phyloP scores from a whole-genome alignment of 805 yeast species.

The Limtongia smithiae region DNA sequence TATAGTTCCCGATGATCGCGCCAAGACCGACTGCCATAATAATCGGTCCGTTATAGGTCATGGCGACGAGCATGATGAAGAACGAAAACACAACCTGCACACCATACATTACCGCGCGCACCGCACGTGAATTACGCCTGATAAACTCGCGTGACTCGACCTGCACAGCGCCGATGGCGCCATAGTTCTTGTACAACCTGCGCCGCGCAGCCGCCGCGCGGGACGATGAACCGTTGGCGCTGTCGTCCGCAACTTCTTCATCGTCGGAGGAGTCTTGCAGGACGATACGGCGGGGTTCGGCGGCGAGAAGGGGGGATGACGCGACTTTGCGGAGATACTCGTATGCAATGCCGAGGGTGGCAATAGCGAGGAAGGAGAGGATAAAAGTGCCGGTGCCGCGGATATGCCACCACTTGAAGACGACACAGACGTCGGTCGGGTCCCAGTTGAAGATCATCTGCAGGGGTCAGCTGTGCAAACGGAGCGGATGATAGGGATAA shows the following conservation, averaged over 20 bases:
- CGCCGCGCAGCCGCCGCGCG: no score
- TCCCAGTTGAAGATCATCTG: conserved; percentile 75
- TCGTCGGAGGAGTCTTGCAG: not conserved
- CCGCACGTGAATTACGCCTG: not conserved
- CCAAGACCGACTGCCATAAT: conserved; percentile 71
- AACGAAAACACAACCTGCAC: conserved; percentile 67
- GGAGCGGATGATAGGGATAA: not conserved
- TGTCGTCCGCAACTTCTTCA: not conserved
- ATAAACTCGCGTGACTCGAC: not conserved
- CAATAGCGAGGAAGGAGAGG: conserved; percentile 50
- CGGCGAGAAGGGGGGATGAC: not conserved
- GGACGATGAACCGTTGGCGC: not conserved
- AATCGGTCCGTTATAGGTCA: conserved; percentile 66
- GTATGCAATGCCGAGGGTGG: conserved; percentile 51
- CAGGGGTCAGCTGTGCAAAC: not conserved
- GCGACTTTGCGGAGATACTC: conserved; percentile 47
- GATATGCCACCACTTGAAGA: conserved; percentile 79
- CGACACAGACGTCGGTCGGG: conserved; percentile 65
- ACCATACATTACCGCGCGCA: conserved; percentile 47
- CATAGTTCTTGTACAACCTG: no score
- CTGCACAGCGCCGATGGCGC: no score
- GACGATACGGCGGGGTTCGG: not conserved
- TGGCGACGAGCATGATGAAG: conserved; percentile 46
- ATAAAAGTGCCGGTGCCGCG: conserved; percentile 49
- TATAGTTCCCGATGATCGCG: conserved; percentile 56